Conservation (phyloP, 2,329 filamentous ascomycete genomes). For the Cadophora malorum region DNA sequence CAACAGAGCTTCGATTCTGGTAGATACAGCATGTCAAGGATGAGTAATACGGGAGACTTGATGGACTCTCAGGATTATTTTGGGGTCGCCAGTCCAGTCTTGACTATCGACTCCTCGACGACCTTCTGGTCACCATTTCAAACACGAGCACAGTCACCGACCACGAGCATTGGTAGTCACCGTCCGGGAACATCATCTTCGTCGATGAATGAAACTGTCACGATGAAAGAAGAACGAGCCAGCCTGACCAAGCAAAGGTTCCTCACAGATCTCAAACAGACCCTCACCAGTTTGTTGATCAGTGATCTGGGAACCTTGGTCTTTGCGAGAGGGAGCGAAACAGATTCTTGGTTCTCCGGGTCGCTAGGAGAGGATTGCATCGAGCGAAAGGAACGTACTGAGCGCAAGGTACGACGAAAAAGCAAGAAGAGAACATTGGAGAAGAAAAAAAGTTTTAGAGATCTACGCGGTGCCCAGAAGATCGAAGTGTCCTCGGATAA, state of each 20-base stretch:
- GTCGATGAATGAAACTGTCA: slow-evolving; percentile 71
- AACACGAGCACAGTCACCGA: slow-evolving; percentile 65
- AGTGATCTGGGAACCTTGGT: slow-evolving; percentile 90
- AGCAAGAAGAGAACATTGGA: slow-evolving; percentile 60
- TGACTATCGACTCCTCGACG: slow-evolving; percentile 75
- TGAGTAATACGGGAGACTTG: slow-evolving; percentile 66
- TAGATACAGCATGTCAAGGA: slow-evolving; percentile 64
- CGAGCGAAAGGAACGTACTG: slow-evolving; percentile 60
- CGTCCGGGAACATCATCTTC: slow-evolving; percentile 67
- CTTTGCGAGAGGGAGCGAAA: slow-evolving; percentile 86
- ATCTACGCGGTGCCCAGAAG: slow-evolving; percentile 61
- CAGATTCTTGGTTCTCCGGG: slow-evolving; percentile 81
- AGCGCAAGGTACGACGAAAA: slow-evolving; percentile 47
- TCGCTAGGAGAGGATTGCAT: slow-evolving; percentile 71
- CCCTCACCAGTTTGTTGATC: slow-evolving; percentile 80
- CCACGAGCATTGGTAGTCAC: slow-evolving; percentile 65
- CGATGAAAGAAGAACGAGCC: slow-evolving; percentile 59
- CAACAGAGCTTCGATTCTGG: slow-evolving; percentile 74
- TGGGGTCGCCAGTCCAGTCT: slow-evolving; percentile 68
- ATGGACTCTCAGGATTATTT: slow-evolving; percentile 76
- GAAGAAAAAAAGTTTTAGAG: slow-evolving; percentile 73
- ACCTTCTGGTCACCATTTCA: slow-evolving; percentile 93
- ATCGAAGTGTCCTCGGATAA: slow-evolving; percentile 37
- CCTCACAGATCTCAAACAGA: slow-evolving; percentile 77
- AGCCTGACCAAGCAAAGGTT: slow-evolving; percentile 79